Base-by-base conservation (phyloP, 2,329 filamentous ascomycete species). In the Verticillium isaacii region DNA sequence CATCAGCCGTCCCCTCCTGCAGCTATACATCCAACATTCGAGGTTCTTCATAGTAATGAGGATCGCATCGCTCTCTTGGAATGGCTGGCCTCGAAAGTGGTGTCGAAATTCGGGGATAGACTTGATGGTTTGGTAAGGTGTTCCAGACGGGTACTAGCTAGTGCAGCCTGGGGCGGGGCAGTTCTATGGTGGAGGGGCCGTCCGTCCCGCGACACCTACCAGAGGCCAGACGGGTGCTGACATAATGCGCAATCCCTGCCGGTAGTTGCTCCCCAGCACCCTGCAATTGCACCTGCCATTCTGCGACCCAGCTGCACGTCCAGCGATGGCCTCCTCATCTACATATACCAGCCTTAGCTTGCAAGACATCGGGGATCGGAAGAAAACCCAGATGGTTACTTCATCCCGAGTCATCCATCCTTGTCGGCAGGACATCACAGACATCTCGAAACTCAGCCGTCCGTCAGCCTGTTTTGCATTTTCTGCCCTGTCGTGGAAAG, bases 391-490 rank as follows among this genome's bases (percentile, higher is more conserved):
- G 45, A 52, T 52, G 19, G 19, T 25, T n/a, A 8, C 45, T 52
- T 52, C 45, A 52, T 23, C 45, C 45, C 45, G 45, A 52, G 45
- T 52, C 19, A 23, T 52, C 45, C 45, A 66, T 62, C 56, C 63
- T 59, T 65, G 64, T 57, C 59, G 17, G 50, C 57, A 52, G 61
- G 62, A 63, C 61, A 63, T 67, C 65, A 66, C 67, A 67, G 60
- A 67, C 66, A 63, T 62, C 56, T 60, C 72, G 75, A 77, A 77
- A 77, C 75, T 76, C 75, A 73, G 73, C 76, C 76, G 62, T 66
- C 65, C 70, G 69, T 72, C 73, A 74, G 64, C 64, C 66, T 70
- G 73, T 74, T 75, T 74, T 68, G 72, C 64, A 64, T 65, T 60
- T 63, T 54, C 62, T 60, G 64, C 65, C 60, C 62, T 56, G 57